Evolutionary conservation across 1,284 basidiomycete species (phyloP), one percentile per base, ranked within the genome.

Genomic region (Ceratorhiza oryzae-sativae): DNA sequence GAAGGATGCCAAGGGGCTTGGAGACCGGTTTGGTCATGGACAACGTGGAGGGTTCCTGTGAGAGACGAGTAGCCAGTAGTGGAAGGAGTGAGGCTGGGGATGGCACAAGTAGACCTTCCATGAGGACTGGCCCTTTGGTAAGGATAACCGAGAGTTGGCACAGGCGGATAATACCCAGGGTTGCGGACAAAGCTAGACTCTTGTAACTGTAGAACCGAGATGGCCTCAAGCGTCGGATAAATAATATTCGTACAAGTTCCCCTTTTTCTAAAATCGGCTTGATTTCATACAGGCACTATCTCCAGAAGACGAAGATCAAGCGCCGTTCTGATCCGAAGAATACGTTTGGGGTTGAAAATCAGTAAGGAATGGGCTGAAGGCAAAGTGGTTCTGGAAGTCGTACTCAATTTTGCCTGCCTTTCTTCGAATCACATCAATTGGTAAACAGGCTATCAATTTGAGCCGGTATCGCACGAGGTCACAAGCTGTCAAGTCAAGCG

Each of bases 1-100:
- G 76, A 85, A 84, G 65, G 94, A 96, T 73, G 90, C 94, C 12
- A 87, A 86, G 75, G 87, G 88, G 4, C 82, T 96, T 27, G 89
- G 90, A 46, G 92, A 94, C 78, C 83, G 93, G 58, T 96, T 96
- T 79, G 91, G 92, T 8, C 80, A 81, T 74, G 79, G 81, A 23
- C 81, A 79, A 71, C 63, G 77, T 3, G 82, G 82, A 0, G 79
- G 80, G 15, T 83, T 80, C 72, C 41, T 75, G 15, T 74, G 41
- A 71, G 18, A 9, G 6, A 25, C 8, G 20, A 48, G 4, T n/a
- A 4, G 8, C 13, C 8, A 6, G 36, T 39, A 13, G 8, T 39
- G 36, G 8, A 39, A n/a, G n/a, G n/a, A n/a, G n/a, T n/a, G n/a
- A n/a, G n/a, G n/a, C n/a, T n/a, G n/a, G n/a, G n/a, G n/a, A n/a